A percentile compares a stretch with the other conserved stretches of the same genome.
Evolutionary conservation across 1,139 yeast genomes (phyloP).

Genomic region (Saccharomycopsis hybrid): DNA sequence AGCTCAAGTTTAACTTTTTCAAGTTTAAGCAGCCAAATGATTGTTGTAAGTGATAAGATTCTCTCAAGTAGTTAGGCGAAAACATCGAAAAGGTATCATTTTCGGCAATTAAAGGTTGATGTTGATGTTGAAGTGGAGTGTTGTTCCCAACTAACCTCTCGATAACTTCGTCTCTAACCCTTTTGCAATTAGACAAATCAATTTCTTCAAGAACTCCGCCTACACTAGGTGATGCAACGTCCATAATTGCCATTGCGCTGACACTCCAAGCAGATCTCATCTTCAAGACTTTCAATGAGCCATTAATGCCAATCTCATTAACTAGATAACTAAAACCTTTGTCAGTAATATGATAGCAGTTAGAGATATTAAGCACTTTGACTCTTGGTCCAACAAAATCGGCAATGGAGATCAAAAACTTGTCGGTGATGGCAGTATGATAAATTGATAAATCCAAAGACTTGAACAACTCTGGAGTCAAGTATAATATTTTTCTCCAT

Average conservation of each 20-base stretch:
- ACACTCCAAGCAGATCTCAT: slow-evolving; percentile 76
- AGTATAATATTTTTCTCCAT: slow-evolving; percentile 62
- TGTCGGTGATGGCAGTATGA: slow-evolving; percentile 55
- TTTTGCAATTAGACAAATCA: slow-evolving; percentile 66
- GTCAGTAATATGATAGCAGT: slow-evolving; percentile 72
- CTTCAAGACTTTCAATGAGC: slow-evolving; percentile 45
- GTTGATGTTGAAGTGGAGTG: neutral
- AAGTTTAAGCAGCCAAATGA: slow-evolving; percentile 53
- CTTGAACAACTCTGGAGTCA: slow-evolving; percentile 46
- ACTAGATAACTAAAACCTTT: slow-evolving; percentile 67
- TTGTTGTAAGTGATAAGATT: neutral
- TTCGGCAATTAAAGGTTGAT: slow-evolving; percentile 22
- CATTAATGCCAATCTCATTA: slow-evolving; percentile 63
- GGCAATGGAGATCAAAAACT: slow-evolving; percentile 49
- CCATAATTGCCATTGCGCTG: slow-evolving; percentile 77
- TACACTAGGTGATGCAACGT: slow-evolving; percentile 57
- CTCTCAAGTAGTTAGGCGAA: slow-evolving; percentile 17
- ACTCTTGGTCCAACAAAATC: slow-evolving; percentile 71
- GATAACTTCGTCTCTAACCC: slow-evolving; percentile 63
- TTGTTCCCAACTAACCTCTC: slow-evolving; percentile 53
- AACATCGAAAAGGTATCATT: slow-evolving; percentile 21
- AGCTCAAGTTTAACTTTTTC: slow-evolving; percentile 50
- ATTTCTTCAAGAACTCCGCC: slow-evolving; percentile 53
- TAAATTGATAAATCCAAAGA: slow-evolving; percentile 51
- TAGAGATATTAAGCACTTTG: slow-evolving; percentile 51